Evolutionary conservation across 768 basidiomycete species (phyloP), one percentile per base, ranked within the genome.

Genomic region (Leccinum broughii): DNA sequence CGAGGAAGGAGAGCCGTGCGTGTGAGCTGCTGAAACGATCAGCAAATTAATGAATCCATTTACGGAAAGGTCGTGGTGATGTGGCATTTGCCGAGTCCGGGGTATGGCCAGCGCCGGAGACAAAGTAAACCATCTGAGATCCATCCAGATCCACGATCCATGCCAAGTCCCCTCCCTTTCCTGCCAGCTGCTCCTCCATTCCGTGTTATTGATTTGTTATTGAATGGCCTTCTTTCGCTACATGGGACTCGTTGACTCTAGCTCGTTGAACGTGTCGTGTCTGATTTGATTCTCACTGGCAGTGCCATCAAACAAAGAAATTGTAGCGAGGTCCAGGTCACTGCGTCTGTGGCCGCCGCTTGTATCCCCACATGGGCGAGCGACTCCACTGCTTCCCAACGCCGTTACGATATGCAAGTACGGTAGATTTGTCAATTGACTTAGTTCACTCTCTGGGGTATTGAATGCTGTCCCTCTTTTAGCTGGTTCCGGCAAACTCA

Each of bases 121-220:
- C 69, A 73, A 64, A 66, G 51, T 22, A 65, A 70, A 66, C 62
- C 66, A 73, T 73, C 72, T 73, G 6, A 73, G 71, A 74, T 74
- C 56, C 41, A n/a, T 15, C 3, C 17, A 59, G 61, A 70, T 69
- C 59, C n/a, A 10, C 35, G 62, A 70, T 68, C 68, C 26, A 46
- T 35, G 32, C 14, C 55, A 15, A 6, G 26, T 24, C 22, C 46
- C 8, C 35, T 51, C 14, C 22, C 15, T 51, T 41, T 17, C 49
- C 50, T 51, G 20, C 8, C 22, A 14, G 26, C 24, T n/a, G 51
- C 54, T 51, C 24, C 39, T 56, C 46, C 60, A 24, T 52, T 32
- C 50, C 57, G 51, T 59, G 62, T 44, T 44, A 44, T 44, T n/a
- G 41, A 39, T 39, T 44, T 44, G 15, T n/a, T 44, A 44, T 44